Evolutionary conservation across 371 early-diverging fungal genomes (phyloP).

Genomic region (Nematocida displodere): DNA sequence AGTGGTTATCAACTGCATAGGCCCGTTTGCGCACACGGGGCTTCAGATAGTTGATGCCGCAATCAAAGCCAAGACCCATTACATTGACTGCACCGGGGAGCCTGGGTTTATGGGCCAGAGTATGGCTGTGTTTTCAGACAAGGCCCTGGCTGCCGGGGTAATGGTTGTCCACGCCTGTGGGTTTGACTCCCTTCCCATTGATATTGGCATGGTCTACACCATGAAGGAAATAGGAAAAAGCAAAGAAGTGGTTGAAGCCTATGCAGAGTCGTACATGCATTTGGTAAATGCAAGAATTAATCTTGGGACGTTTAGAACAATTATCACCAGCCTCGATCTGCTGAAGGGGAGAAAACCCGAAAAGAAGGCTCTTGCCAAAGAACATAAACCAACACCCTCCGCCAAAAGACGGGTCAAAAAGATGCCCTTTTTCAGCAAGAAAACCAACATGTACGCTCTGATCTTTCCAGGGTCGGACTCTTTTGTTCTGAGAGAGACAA

Average conservation of each 20-base stretch:
- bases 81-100: conserved; percentile 83
- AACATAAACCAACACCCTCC: not conserved
- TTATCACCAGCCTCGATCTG: conserved; percentile 33
- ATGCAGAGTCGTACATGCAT: conserved; percentile 39
- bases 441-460: conserved; percentile 50
- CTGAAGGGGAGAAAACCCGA: not conserved
- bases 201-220: conserved; percentile 64
- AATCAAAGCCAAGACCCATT: conserved; percentile 73
- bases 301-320: conserved; percentile 48
- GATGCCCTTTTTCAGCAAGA: conserved; percentile 35
- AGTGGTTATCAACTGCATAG: conserved; percentile 77
- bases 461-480: conserved; percentile 62
- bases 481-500: conserved; percentile 61
- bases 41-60: conserved; percentile 75
- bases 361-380: conserved; percentile 18
- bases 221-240: conserved; percentile 22
- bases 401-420: conserved; percentile 29
- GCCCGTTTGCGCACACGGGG: conserved; percentile 73
- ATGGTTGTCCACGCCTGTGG: conserved; percentile 76
- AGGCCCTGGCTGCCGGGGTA: conserved; percentile 69
- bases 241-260: not conserved
- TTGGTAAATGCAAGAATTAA: conserved; percentile 36
- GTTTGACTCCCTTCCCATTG: conserved; percentile 79
- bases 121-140: conserved; percentile 69
- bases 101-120: conserved; percentile 70